phyloP scores from a whole-genome alignment of 1,139 yeast species.

The Saccharomycopsis phalli region DNA sequence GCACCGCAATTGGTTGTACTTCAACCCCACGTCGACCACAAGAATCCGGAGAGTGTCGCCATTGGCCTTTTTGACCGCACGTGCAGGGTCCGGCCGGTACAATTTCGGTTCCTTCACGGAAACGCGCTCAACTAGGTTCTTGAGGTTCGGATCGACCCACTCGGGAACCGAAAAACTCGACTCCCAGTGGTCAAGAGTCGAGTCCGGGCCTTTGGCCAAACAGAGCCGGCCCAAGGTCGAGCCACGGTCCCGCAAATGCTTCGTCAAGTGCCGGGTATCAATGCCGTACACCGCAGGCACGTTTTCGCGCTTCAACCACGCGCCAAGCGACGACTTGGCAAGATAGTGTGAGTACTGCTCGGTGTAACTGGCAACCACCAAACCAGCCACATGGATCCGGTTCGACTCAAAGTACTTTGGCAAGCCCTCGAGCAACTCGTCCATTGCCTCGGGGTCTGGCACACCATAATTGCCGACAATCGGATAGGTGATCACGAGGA shows the following conservation, averaged over 20 bases:
- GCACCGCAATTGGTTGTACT: conserved; percentile 95
- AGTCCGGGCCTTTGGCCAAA: background rate
- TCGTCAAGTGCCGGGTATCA: conserved; percentile 92
- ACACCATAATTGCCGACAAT: conserved; percentile 99
- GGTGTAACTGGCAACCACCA: conserved; percentile 94
- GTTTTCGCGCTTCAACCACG: conserved; percentile 87
- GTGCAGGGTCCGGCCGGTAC: conserved; percentile 54
- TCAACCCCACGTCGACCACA: conserved; percentile 97
- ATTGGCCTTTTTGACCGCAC: conserved; percentile 40
- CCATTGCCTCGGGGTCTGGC: conserved; percentile 75
- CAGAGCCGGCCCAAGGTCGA: conserved; percentile 80
- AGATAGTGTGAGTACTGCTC: conserved; percentile 91
- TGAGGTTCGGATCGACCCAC: conserved; percentile 88
- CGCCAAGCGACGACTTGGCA: conserved; percentile 85
- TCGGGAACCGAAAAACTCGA: conserved; percentile 65
- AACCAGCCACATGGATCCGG: conserved; percentile 91
- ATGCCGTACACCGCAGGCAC: conserved; percentile 97
- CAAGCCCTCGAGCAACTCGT: conserved; percentile 63
- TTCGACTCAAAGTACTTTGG: conserved; percentile 92
- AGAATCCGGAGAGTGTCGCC: conserved; percentile 77
- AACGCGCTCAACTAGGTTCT: conserved; percentile 87
- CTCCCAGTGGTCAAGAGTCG: conserved; percentile 42
- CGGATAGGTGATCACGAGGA: conserved; percentile 92
- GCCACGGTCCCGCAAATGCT: conserved; percentile 85
- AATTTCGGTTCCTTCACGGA: conserved; percentile 67